Evolutionary conservation across 768 basidiomycete genomes (phyloP).

Genomic region (Pleurotus cornucopiae): DNA sequence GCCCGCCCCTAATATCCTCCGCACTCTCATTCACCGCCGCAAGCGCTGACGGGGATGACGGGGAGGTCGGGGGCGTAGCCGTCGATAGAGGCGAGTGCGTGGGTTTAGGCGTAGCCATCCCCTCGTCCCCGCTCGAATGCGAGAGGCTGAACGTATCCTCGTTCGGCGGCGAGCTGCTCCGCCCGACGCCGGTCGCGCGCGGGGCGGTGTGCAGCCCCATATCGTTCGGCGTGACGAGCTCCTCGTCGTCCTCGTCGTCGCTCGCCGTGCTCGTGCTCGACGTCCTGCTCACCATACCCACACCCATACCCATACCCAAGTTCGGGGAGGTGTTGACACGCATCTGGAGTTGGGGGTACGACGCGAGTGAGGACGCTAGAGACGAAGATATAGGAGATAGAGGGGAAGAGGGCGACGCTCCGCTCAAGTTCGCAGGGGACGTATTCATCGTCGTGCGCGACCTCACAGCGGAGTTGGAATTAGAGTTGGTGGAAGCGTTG

Average conservation of each 20-base stretch:
- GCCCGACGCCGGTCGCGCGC: background rate
- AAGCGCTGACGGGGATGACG: too few relatives aligned
- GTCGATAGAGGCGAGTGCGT: background rate
- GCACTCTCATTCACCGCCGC: background rate
- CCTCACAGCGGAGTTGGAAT: background rate
- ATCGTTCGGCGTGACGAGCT: conserved; percentile 2
- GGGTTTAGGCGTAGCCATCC: background rate
- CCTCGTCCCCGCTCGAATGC: too few relatives aligned
- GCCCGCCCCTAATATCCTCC: background rate
- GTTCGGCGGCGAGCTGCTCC: background rate
- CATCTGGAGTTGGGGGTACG: too few relatives aligned
- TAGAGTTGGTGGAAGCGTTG: background rate
- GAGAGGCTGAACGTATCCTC: background rate
- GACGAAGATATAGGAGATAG: background rate
- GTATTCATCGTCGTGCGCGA: background rate
- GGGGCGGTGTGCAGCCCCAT: background rate
- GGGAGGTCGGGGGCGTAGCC: background rate
- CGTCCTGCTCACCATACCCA: background rate
- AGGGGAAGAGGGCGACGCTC: background rate
- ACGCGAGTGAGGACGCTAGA: background rate
- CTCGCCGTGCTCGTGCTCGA: background rate
- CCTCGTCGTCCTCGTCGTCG: background rate
- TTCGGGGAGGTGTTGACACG: too few relatives aligned
- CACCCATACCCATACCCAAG: background rate
- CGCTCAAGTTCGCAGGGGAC: background rate